These are phyloP conservation scores for Paradendryphiella salina DNA, from an alignment of 2,329 filamentous ascomycete species.

Conservation along the genomic window DNA sequence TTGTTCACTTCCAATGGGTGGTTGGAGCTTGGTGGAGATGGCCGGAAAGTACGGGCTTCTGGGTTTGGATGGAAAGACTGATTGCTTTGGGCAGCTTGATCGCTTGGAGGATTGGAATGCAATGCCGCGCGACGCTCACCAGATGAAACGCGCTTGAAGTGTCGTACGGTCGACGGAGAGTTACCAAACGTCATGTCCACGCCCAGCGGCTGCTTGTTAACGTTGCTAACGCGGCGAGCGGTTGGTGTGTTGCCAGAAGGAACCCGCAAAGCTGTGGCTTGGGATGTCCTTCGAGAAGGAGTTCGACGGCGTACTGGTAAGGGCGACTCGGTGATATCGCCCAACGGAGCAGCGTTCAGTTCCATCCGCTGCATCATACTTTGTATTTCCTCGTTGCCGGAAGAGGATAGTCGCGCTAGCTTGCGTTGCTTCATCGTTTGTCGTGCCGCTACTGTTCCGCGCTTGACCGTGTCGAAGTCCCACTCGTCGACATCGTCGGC, in stretches of 20 bases:
- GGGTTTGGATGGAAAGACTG: conserved; percentile 43
- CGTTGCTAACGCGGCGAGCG: conserved; percentile 49
- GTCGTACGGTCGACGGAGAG: conserved; percentile 84
- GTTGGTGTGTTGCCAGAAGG: conserved; percentile 48
- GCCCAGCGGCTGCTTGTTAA: conserved; percentile 73
- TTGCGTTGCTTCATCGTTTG: conserved; percentile 57
- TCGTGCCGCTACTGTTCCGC: conserved; percentile 60
- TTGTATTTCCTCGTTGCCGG: conserved; percentile 38
- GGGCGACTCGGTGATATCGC: conserved; percentile 45
- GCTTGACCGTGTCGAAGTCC: conserved; percentile 93
- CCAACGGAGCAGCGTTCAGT: conserved; percentile 50
- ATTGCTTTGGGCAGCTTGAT: conserved; percentile 16
- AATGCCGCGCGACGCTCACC: conserved; percentile 46
- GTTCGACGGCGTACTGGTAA: conserved; percentile 33
- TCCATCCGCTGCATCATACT: conserved; percentile 50
- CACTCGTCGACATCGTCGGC: conserved; percentile 82
- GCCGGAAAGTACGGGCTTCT: conserved; percentile 44
- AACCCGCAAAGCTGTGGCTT: conserved; percentile 45
- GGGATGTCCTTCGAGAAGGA: conserved; percentile 45
- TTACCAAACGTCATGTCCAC: conserved; percentile 94
- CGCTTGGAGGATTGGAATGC: conserved; percentile 35
- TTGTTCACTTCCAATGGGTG: conserved; percentile 49
- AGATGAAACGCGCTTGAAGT: conserved; percentile 87
- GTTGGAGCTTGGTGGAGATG: conserved; percentile 40
- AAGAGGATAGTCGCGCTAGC: conserved; percentile 52